Base-by-base conservation (phyloP, 2,329 filamentous ascomycete species). In the Orbilia quercus region DNA sequence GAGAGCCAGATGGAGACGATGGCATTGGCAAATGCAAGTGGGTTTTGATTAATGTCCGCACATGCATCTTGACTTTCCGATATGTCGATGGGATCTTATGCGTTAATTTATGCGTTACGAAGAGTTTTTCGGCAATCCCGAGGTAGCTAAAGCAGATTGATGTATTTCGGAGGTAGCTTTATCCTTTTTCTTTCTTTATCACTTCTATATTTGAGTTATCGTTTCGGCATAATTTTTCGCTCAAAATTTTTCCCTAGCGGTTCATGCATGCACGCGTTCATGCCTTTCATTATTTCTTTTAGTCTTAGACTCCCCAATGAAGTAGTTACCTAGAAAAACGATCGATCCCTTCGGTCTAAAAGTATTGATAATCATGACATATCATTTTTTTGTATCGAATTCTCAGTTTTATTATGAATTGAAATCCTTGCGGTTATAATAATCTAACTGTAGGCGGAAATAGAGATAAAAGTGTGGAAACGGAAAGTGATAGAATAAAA, bases 1-100 rank as follows among this genome's bases (percentile, higher is more conserved):
- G 67, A 72, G 40, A 59, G 36, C 23, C 42, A 55, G 36, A 65
- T 72, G 59, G 67, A 65, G 47, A 59, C 45, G 6, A 72, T 72
- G 67, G 60, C 59, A 7, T 31, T 71, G 22, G 51, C 51, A 42
- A 18, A 11, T 44, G 16, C 16, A 14, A 42, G 22, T 18, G 53
- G 36, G 16, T 25, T 53, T 42, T 53, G 45, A 45, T 45, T 53
- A 53, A 45, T 45, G 18, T 12, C 53, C 44, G 31, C 12, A 48
- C 9, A 12, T n/a, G 9, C 31, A 2, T 14, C 23, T 59, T 38
- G n/a, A n/a, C n/a, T n/a, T n/a, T n/a, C n/a, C 9, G 16, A 31
- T 31, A 9, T 9, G 9, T 31, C 28, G 5, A 40, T 40, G 9
- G n/a, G n/a, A 12, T 40, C n/a, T 40, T 12, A n/a, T n/a, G n/a